Evolutionary conservation across 2,329 filamentous ascomycete genomes (phyloP).

Genomic region (Xylariaceae sp.): DNA sequence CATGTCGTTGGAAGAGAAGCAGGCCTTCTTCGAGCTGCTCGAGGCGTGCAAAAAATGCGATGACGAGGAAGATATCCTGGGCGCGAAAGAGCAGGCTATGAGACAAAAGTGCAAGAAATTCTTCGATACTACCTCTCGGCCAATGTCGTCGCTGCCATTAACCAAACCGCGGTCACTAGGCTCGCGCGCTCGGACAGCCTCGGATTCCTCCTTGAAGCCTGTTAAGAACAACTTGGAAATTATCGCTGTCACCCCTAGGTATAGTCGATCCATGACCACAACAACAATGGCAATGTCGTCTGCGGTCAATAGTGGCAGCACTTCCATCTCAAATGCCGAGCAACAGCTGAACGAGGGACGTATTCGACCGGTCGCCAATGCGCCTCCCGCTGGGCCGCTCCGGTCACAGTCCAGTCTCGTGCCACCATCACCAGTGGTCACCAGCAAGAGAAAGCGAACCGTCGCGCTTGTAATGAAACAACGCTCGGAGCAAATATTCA

Average conservation of each 20-base stretch:
- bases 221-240: conserved; percentile 20
- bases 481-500: conserved; percentile 53
- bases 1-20: conserved; percentile 37
- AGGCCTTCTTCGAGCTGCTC: conserved; percentile 42
- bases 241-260: conserved; percentile 21
- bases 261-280: not conserved
- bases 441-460: conserved; percentile 44
- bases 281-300: not conserved
- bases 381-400: conserved; percentile 19
- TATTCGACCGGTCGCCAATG: conserved; percentile 9
- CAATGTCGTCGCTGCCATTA: conserved; percentile 9
- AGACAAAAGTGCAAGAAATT: conserved; percentile 27
- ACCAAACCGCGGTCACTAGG: not conserved
- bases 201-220: conserved; percentile 12
- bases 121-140: not conserved
- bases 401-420: conserved; percentile 18
- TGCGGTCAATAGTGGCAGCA: conserved; percentile 1
- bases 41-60: conserved; percentile 28
- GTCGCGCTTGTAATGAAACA: conserved; percentile 41
- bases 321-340: conserved; percentile 21
- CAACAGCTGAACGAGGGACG: conserved; percentile 9
- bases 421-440: conserved; percentile 21
- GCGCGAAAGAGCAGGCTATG: conserved; percentile 34
- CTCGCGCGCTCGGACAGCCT: conserved; percentile 9
- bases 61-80: conserved; percentile 30